Conservation (phyloP, 2,329 filamentous ascomycete genomes). For the Xylaria multiplex region DNA sequence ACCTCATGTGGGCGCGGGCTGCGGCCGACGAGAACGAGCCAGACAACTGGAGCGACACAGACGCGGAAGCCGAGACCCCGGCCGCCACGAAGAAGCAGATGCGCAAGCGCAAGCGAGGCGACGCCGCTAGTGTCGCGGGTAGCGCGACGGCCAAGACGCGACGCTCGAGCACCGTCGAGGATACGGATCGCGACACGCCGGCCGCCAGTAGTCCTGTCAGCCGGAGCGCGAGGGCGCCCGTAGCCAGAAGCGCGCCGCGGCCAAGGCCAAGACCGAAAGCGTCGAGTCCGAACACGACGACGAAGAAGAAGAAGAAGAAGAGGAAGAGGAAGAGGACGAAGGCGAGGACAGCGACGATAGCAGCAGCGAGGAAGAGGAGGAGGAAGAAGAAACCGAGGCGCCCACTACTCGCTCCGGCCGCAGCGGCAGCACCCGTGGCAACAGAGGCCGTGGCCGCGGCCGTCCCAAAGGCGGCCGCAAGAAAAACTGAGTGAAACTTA, state of each 20-base stretch:
- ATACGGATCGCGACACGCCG: conserved; percentile 61
- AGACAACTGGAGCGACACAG: conserved; percentile 60
- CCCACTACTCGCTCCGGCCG: conserved; percentile 41
- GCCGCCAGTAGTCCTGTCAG: conserved; percentile 53
- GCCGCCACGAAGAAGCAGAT: conserved; percentile 38
- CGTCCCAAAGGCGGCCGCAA: conserved; percentile 43
- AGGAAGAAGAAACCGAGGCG: conserved; percentile 36
- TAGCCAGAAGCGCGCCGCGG: conserved; percentile 57
- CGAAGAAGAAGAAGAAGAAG: conserved; percentile 33
- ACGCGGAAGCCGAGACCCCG: conserved; percentile 55
- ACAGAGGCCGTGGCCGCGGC: conserved; percentile 43
- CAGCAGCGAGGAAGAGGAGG: conserved; percentile 35
- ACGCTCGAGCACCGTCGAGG: conserved; percentile 61
- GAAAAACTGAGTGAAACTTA: conserved; percentile 30
- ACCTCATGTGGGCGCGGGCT: conserved; percentile 58
- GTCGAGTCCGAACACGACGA: conserved; percentile 39
- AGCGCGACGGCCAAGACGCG: conserved; percentile 58
- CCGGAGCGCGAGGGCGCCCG: conserved; percentile 57
- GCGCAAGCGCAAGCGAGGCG: conserved; percentile 59
- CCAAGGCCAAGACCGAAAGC: conserved; percentile 53
- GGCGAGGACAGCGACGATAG: conserved; percentile 41
- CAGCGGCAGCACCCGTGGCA: conserved; percentile 33
- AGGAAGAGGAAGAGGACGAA: conserved; percentile 36
- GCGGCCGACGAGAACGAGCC: conserved; percentile 59
- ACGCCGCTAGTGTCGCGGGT: conserved; percentile 58